phyloP scores from a whole-genome alignment of 192 early-diverging fungal species.

The Entophlyctis luteolus region DNA sequence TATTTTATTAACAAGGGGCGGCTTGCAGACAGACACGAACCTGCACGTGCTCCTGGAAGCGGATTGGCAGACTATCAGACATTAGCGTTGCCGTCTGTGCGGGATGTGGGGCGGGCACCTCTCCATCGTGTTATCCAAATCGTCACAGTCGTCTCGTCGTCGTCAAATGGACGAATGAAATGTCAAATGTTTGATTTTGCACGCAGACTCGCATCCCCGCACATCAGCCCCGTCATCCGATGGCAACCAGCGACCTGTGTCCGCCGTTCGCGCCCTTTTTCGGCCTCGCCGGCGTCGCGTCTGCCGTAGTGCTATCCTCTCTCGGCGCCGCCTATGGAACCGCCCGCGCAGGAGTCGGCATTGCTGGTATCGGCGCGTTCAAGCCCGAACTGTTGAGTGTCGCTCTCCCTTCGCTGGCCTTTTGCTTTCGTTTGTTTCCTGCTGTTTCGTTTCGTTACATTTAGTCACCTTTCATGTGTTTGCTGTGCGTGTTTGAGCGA shows the following conservation, averaged over 20 bases:
- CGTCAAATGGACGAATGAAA: too few relatives aligned
- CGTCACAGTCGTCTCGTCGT: too few relatives aligned
- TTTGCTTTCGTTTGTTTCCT: not conserved
- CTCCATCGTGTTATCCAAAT: too few relatives aligned
- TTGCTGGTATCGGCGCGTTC: slow-evolving; percentile 91
- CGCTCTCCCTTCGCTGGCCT: not conserved
- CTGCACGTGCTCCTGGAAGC: slow-evolving; percentile 95
- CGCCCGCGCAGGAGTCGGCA: slow-evolving; percentile 93
- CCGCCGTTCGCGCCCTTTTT: slow-evolving; percentile 94
- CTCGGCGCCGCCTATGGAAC: slow-evolving; percentile 97
- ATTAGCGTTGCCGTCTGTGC: too few relatives aligned
- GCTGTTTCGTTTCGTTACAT: too few relatives aligned
- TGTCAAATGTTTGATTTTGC: too few relatives aligned
- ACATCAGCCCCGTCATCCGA: too few relatives aligned
- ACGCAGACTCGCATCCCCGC: too few relatives aligned
- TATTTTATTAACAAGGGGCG: not conserved
- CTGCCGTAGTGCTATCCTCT: slow-evolving; percentile 77
- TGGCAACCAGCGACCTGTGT: slow-evolving; percentile 50
- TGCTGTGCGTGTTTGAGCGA: not conserved
- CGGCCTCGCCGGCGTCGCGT: slow-evolving; percentile 85
- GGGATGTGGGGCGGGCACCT: too few relatives aligned
- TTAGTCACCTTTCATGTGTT: not conserved
- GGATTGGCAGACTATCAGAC: slow-evolving; percentile 69
- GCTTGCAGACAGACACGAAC: slow-evolving; percentile 36
- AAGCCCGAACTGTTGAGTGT: slow-evolving; percentile 74